Conservation (phyloP, 73 alveolate genomes). For the Stentor roeselii region DNA sequence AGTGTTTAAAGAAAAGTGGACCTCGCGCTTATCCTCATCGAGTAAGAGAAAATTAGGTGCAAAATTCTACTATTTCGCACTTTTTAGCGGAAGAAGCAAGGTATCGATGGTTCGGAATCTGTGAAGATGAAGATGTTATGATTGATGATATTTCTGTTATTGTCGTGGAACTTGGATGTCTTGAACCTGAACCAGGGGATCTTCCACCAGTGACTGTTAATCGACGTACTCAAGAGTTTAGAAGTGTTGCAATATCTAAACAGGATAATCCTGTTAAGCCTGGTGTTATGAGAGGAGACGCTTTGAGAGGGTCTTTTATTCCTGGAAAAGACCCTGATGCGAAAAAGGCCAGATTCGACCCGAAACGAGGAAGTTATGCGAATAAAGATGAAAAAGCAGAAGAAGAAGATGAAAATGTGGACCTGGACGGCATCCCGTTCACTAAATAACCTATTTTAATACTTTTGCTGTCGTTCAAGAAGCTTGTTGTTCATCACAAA, state of each 20-base stretch:
- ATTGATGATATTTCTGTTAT: background rate
- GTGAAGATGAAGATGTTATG: background rate
- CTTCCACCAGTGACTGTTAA: too few species aligned
- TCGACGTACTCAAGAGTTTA: background rate
- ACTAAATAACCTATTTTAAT: too few species aligned
- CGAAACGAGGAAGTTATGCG: background rate
- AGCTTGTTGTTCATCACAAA: too few species aligned
- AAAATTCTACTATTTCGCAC: slow-evolving; percentile 25
- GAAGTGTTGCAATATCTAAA: background rate
- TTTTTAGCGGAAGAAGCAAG: slow-evolving; percentile 7
- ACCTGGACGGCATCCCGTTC: too few species aligned
- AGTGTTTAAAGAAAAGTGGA: background rate
- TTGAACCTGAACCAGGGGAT: too few species aligned
- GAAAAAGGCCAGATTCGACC: slow-evolving; percentile 2
- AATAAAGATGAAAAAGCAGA: background rate
- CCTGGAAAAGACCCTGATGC: slow-evolving; percentile 19
- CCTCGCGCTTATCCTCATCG: background rate
- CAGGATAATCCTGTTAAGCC: background rate
- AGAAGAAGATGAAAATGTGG: background rate
- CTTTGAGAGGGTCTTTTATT: slow-evolving; percentile 5
- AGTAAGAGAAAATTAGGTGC: background rate
- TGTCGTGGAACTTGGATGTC: background rate
- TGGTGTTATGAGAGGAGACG: background rate
- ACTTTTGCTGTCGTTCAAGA: too few species aligned
- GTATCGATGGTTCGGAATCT: background rate